These are phyloP conservation scores for Colletotrichum tamarilloi DNA, from an alignment of 2,329 filamentous ascomycete species.

Conservation along the genomic window DNA sequence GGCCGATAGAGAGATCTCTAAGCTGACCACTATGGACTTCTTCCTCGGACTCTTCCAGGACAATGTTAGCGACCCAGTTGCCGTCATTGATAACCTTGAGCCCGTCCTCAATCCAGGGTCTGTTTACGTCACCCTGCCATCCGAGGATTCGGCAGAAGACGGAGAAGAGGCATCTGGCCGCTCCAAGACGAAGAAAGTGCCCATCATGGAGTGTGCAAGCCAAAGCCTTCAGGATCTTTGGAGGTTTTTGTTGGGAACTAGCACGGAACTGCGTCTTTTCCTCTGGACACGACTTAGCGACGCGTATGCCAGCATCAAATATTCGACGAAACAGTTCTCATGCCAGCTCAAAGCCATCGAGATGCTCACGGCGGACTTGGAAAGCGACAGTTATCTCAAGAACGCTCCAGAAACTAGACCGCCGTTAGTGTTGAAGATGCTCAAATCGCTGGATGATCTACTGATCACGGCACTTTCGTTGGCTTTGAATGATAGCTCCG, in stretches of 20 bases:
- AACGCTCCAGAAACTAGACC: constrained; percentile 73
- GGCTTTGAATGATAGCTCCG: constrained; percentile 72
- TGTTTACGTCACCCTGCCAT: constrained; percentile 52
- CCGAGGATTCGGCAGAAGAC: constrained; percentile 30
- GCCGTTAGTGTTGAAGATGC: constrained; percentile 76
- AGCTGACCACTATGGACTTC: constrained; percentile 95
- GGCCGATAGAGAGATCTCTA: constrained; percentile 90
- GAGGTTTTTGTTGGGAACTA: constrained; percentile 85
- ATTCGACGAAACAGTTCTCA: constrained; percentile 87
- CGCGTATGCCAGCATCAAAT: constrained; percentile 87
- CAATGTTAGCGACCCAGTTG: constrained; percentile 81
- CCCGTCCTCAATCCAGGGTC: constrained; percentile 84
- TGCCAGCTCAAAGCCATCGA: constrained; percentile 89
- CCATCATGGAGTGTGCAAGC: constrained; percentile 63
- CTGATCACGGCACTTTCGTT: constrained; percentile 77
- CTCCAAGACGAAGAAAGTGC: constrained; percentile 40
- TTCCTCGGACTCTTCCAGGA: constrained; percentile 91
- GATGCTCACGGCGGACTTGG: constrained; percentile 75
- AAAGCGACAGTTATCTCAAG: constrained; percentile 71
- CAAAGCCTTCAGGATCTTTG: constrained; percentile 80
- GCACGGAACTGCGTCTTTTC: constrained; percentile 84
- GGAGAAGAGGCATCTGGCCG: constrained; percentile 32
- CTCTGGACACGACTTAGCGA: constrained; percentile 92
- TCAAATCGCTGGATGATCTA: constrained; percentile 84
- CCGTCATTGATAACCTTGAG: constrained; percentile 91